phyloP scores from a whole-genome alignment of 768 basidiomycete genomes.

The Russula olivacea region DNA sequence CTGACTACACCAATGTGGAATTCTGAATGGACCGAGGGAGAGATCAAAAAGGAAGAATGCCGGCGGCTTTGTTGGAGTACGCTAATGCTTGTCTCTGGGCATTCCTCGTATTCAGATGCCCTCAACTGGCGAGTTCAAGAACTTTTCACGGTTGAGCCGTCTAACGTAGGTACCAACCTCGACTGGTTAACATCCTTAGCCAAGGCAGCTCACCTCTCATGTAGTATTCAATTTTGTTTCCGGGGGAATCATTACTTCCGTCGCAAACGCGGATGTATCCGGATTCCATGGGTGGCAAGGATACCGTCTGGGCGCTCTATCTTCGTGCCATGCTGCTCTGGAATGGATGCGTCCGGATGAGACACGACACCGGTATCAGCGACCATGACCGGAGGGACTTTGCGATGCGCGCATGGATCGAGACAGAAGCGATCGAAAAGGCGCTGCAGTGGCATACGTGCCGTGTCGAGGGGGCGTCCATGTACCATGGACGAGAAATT shows the following conservation, averaged over 20 bases:
- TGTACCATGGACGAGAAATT: constrained; percentile 67
- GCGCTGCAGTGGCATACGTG: constrained; percentile 62
- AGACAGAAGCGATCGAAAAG: constrained; percentile 59
- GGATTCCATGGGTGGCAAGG: constrained; percentile 41
- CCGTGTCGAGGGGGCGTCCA: constrained; percentile 56
- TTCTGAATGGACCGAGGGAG: constrained; percentile 49
- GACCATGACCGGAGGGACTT: constrained; percentile 55
- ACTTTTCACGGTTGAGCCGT: constrained; percentile 54
- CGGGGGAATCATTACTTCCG: constrained; percentile 56
- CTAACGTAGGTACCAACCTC: constrained; percentile 48
- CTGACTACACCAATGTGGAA: constrained; percentile 60
- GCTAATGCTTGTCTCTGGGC: constrained; percentile 56
- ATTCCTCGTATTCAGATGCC: constrained; percentile 54
- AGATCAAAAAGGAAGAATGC: constrained; percentile 65
- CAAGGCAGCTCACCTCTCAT: constrained; percentile 1
- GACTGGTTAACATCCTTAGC: not conserved
- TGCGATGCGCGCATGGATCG: constrained; percentile 62
- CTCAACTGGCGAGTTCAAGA: constrained; percentile 34
- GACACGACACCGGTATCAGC: constrained; percentile 36
- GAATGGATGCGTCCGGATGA: constrained; percentile 65
- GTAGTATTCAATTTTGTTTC: constrained; percentile 68
- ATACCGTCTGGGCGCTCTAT: constrained; percentile 71
- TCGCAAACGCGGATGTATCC: constrained; percentile 27
- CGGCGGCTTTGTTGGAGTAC: constrained; percentile 71
- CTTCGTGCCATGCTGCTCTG: constrained; percentile 65